These are phyloP conservation scores for Articulospora tetracladia DNA, from an alignment of 495 filamentous ascomycete genomes.

Conservation along the genomic window DNA sequence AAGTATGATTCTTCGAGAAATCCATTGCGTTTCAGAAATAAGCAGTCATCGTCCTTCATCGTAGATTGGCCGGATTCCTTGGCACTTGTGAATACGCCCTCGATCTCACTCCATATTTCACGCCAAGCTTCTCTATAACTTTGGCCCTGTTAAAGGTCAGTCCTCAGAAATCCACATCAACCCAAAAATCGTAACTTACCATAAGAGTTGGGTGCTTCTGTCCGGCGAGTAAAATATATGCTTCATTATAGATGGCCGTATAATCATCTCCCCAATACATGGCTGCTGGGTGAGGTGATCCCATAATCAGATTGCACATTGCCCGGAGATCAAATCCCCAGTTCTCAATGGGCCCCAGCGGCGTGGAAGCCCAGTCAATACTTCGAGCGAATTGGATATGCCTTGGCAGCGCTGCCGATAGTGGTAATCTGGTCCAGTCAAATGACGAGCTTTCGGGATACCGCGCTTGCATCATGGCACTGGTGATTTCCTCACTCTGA, in stretches of 20 bases:
- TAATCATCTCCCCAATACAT: constrained; percentile 69
- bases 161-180: background rate
- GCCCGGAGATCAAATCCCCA: constrained; percentile 60
- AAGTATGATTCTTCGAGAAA: constrained; percentile 68
- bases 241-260: constrained; percentile 70
- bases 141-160: constrained; percentile 33
- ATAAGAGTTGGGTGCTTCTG: constrained; percentile 67
- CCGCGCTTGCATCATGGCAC: constrained; percentile 7
- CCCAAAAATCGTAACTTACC: constrained; percentile 23
- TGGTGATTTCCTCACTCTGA: background rate
- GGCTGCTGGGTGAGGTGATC: constrained; percentile 64
- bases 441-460: constrained; percentile 37
- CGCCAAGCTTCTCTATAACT: constrained; percentile 59
- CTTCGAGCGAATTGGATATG: constrained; percentile 65
- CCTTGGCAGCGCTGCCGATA: constrained; percentile 48
- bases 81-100: constrained; percentile 55
- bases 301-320: constrained; percentile 68
- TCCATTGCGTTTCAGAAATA: constrained; percentile 57
- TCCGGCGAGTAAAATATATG: constrained; percentile 63
- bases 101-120: constrained; percentile 63
- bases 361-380: constrained; percentile 60
- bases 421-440: constrained; percentile 66
- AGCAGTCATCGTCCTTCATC: constrained; percentile 70
- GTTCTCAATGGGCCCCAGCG: constrained; percentile 60
- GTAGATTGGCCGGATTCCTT: constrained; percentile 58